These are phyloP conservation scores for Sordaria brevicollis DNA, from an alignment of 495 filamentous ascomycete species.

Conservation along the genomic window DNA sequence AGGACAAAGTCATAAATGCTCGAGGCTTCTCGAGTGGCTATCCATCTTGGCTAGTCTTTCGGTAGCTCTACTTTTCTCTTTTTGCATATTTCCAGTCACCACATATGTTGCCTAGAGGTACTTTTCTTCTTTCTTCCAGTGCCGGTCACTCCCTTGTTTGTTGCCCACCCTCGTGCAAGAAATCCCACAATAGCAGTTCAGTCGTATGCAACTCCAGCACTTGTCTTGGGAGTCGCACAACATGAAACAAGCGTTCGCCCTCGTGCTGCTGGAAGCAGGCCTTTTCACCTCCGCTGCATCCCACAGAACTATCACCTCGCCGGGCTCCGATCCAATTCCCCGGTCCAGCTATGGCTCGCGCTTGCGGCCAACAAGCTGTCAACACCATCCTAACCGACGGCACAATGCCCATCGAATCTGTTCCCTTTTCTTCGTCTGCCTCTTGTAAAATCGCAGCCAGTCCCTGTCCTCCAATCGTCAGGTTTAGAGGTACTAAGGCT, in stretches of 20 bases:
- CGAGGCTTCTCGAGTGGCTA: rapidly evolving
- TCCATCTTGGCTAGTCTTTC: too few relatives aligned
- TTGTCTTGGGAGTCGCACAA: neutral
- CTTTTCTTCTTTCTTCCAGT: slow-evolving; percentile 10
- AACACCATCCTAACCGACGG: slow-evolving; percentile 47
- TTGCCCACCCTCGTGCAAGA: too few relatives aligned
- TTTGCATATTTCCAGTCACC: neutral
- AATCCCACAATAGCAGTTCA: too few relatives aligned
- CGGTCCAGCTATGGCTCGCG: slow-evolving; percentile 46
- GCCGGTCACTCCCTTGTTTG: slow-evolving; percentile 16
- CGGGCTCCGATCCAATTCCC: slow-evolving; percentile 47
- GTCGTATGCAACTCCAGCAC: neutral
- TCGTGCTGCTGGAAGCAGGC: slow-evolving; percentile 27
- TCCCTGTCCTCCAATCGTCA: neutral
- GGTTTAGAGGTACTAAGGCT: neutral
- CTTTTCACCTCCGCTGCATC: slow-evolving; percentile 42
- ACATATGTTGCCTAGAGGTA: neutral
- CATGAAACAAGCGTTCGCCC: neutral
- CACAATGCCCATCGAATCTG: slow-evolving; percentile 25
- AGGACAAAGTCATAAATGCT: neutral
- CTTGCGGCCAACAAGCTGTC: slow-evolving; percentile 51
- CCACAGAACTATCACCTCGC: slow-evolving; percentile 53
- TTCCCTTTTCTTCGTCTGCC: neutral
- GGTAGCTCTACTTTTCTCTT: neutral
- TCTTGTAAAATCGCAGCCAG: neutral